These are phyloP conservation scores for Parachaetomium inaequale DNA, from an alignment of 495 filamentous ascomycete species.

Conservation along the genomic window DNA sequence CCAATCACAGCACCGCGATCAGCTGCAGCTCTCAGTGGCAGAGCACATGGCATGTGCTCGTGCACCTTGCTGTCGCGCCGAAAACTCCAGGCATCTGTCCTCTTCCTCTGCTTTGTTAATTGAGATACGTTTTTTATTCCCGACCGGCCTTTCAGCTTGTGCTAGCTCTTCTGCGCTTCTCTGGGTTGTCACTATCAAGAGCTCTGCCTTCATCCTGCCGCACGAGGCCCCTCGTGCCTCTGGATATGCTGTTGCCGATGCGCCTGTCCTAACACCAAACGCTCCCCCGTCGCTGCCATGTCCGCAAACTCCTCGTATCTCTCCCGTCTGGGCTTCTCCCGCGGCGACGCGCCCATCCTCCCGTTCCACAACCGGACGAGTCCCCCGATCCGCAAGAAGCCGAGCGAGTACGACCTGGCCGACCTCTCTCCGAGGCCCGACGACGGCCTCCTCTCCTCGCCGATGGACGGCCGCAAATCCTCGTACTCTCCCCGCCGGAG, in stretches of 20 bases:
- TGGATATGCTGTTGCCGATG: too few relatives aligned
- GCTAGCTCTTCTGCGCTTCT: not conserved
- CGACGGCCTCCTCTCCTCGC: constrained; percentile 29
- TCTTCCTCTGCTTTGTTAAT: not conserved
- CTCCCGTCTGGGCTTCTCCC: constrained; percentile 29
- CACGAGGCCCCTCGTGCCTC: too few relatives aligned
- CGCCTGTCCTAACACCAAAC: not conserved
- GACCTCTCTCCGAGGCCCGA: constrained; percentile 44
- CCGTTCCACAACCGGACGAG: constrained; percentile 26
- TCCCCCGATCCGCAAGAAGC: constrained; percentile 30
- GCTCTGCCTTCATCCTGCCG: too few relatives aligned
- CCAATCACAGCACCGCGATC: not conserved
- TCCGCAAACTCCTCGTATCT: constrained; percentile 27
- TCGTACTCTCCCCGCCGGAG: constrained; percentile 9
- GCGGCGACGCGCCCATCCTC: constrained; percentile 26
- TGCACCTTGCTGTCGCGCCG: not conserved
- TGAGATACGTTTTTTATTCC: too few relatives aligned
- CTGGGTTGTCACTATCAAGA: too few relatives aligned
- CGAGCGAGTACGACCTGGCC: constrained; percentile 42
- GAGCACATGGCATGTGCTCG: constrained; percentile 6
- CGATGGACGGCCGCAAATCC: not conserved
- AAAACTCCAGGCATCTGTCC: constrained; percentile 6
- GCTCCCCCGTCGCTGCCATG: constrained; percentile 9
- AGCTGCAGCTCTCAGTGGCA: not conserved
- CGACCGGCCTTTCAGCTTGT: too few relatives aligned